Evolutionary conservation across 495 filamentous ascomycete species (phyloP).

Genomic region (Talaromyces borbonicus): DNA sequence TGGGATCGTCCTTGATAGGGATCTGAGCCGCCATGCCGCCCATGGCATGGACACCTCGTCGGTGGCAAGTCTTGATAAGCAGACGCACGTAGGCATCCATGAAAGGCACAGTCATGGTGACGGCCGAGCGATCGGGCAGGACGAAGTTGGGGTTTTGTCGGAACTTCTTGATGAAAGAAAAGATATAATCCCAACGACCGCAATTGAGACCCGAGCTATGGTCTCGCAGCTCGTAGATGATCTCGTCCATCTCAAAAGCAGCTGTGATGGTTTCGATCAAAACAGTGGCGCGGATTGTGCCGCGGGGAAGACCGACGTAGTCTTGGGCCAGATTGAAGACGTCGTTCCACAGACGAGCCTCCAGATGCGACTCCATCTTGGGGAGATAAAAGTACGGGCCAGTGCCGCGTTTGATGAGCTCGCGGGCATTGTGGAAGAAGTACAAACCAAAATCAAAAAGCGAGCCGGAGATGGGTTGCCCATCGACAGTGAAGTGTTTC

Average conservation of each 20-base stretch:
- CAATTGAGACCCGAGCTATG: constrained; percentile 97
- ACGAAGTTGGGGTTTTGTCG: constrained; percentile 87
- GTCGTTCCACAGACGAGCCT: constrained; percentile 98
- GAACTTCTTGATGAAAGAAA: constrained; percentile 99
- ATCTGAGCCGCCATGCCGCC: constrained; percentile 99
- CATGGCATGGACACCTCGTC: constrained; percentile 94
- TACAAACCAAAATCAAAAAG: constrained; percentile 98
- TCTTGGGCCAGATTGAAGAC: constrained; percentile 97
- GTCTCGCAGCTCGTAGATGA: constrained; percentile 98
- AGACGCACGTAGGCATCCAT: constrained; percentile 97
- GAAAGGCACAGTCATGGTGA: constrained; percentile 98
- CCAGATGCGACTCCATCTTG: constrained; percentile 98
- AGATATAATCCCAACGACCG: constrained; percentile 99
- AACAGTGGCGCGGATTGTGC: constrained; percentile 91
- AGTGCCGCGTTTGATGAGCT: constrained; percentile 70
- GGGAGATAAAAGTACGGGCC: constrained; percentile 99
- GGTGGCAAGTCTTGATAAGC: constrained; percentile 95
- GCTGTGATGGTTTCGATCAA: constrained; percentile 97
- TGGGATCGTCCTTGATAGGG: constrained; percentile 88
- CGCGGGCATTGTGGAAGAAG: constrained; percentile 97
- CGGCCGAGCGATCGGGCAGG: constrained; percentile 78
- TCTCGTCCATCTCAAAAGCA: constrained; percentile 99
- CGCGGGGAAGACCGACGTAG: constrained; percentile 75
- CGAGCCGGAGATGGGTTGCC: constrained; percentile 84
- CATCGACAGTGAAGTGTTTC: constrained; percentile 95